Evolutionary conservation across 352 stramenopile genomes (phyloP).

Genomic region (Phytophthora macrochlamydospora): DNA sequence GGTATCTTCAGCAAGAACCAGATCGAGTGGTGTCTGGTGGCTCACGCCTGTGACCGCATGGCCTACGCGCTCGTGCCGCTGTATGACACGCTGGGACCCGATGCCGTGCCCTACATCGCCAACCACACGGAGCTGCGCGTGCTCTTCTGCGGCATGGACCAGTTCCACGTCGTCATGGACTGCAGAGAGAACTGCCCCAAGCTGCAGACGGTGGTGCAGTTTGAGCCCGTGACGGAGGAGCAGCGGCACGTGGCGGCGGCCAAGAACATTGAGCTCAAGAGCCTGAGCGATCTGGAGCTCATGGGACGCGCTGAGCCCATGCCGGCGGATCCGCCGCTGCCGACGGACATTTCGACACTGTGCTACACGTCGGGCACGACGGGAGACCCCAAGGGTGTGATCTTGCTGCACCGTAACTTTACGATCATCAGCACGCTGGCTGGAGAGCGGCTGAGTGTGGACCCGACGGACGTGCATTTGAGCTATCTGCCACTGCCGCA

Average conservation of each 20-base stretch:
- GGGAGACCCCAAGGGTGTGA: constrained; percentile 95
- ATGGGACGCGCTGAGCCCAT: constrained; percentile 45
- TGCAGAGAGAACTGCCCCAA: constrained; percentile 54
- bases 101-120: constrained; percentile 71
- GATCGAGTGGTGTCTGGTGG: constrained; percentile 63
- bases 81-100: constrained; percentile 80
- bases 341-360: constrained; percentile 91
- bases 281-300: constrained; percentile 43
- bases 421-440: constrained; percentile 26
- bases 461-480: constrained; percentile 88
- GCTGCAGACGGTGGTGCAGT: constrained; percentile 62
- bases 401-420: constrained; percentile 92
- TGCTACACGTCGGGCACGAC: constrained; percentile 97
- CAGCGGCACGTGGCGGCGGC: constrained; percentile 30
- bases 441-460: constrained; percentile 38
- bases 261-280: constrained; percentile 49
- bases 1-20: constrained; percentile 78
- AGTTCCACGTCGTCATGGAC: constrained; percentile 66
- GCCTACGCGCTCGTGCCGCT: constrained; percentile 71
- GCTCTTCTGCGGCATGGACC: constrained; percentile 59
- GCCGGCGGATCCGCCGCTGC: constrained; percentile 50
- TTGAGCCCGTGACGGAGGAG: constrained; percentile 47
- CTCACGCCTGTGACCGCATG: constrained; percentile 68
- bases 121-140: constrained; percentile 75
- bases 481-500: constrained; percentile 97